These are phyloP conservation scores for Vigna radiata DNA, from an alignment of 306 rosid genomes.

Conservation along the genomic window DNA sequence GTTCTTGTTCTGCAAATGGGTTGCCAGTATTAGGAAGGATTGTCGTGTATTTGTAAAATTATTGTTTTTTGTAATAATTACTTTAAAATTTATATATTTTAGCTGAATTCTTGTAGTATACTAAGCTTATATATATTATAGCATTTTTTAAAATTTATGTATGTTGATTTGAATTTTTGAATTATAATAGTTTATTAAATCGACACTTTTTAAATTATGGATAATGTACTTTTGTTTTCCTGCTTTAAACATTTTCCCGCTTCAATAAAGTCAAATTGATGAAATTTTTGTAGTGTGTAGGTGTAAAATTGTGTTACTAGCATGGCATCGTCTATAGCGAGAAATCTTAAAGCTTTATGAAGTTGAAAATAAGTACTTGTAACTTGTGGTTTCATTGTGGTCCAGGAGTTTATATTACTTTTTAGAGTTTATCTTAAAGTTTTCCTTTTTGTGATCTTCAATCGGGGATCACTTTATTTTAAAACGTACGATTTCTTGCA, in stretches of 20 bases:
- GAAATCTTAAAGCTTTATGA: neutral
- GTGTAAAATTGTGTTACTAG: neutral
- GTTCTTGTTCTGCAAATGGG: neutral
- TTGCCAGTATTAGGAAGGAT: neutral
- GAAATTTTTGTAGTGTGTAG: neutral
- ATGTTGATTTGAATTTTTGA: neutral
- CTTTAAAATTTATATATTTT: neutral
- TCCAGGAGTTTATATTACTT: neutral
- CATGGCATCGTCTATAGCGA: slow-evolving; percentile 9
- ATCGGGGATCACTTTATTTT: neutral
- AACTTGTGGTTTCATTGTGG: neutral
- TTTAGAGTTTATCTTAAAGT: neutral
- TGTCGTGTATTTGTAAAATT: neutral
- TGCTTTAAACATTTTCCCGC: neutral
- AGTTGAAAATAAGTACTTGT: slow-evolving; percentile 9
- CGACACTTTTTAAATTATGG: neutral
- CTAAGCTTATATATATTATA: no score
- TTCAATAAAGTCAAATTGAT: neutral
- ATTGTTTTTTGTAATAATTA: neutral
- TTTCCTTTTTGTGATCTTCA: neutral
- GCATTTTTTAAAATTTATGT: no score
- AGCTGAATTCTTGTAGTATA: neutral
- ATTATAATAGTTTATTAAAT: neutral
- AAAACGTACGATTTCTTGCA: slow-evolving; percentile 3
- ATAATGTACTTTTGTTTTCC: neutral